A percentile compares a stretch with the other conserved stretches of the same genome.
These are phyloP conservation scores for Clonostachys solani DNA, from an alignment of 2,329 filamentous ascomycete genomes.

Conservation along the genomic window DNA sequence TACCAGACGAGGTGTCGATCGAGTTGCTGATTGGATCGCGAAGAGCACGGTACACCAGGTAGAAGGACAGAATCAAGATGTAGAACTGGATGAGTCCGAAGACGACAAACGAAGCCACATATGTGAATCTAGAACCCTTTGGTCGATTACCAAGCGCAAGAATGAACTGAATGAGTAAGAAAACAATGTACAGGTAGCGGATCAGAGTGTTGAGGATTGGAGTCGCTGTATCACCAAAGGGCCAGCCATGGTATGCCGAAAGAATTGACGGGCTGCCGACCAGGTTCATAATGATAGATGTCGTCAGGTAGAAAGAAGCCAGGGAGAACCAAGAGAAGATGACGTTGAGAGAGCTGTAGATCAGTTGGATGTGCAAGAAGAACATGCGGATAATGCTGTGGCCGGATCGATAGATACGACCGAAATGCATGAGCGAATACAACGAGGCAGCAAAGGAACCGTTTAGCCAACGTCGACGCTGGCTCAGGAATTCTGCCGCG, in stretches of 20 bases:
- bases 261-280: conserved; percentile 62
- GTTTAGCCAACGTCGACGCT: conserved; percentile 94
- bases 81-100: conserved; percentile 85
- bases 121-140: conserved; percentile 84
- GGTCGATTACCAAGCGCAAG: conserved; percentile 87
- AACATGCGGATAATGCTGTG: conserved; percentile 94
- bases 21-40: conserved; percentile 40
- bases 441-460: conserved; percentile 92
- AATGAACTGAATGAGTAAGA: conserved; percentile 86
- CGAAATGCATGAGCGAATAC: conserved; percentile 93
- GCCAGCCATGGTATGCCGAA: conserved; percentile 61
- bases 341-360: conserved; percentile 84
- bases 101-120: conserved; percentile 76
- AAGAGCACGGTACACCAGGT: conserved; percentile 78
- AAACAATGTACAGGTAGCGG: conserved; percentile 82
- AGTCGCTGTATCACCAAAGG: conserved; percentile 76
- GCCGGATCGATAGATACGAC: conserved; percentile 90
- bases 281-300: conserved; percentile 87
- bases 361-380: conserved; percentile 86
- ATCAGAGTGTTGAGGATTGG: conserved; percentile 82
- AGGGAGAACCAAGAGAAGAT: conserved; percentile 79
- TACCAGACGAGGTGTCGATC: conserved; percentile 55
- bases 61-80: conserved; percentile 76
- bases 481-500: conserved; percentile 87
- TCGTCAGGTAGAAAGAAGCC: conserved; percentile 91